Evolutionary conservation across 164 flowering plant genomes (phyloP).

Genomic region (Magnolia sinica): DNA sequence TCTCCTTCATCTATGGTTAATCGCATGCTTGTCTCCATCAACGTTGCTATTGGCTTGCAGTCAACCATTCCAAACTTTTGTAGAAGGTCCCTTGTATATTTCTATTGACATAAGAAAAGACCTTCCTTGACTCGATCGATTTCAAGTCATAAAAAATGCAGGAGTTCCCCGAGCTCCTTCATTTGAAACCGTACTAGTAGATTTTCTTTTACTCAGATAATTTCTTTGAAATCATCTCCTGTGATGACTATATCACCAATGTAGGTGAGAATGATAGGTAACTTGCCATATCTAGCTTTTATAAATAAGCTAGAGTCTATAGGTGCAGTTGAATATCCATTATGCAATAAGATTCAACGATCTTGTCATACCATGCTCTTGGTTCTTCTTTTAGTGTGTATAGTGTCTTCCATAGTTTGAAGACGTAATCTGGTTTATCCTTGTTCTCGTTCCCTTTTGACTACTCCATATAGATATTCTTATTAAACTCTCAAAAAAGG

Average conservation of each 20-base stretch:
- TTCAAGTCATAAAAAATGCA: not conserved
- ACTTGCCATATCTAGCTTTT: not conserved
- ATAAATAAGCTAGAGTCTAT: conserved; percentile 2
- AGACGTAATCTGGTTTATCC: too few species aligned
- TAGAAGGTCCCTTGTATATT: conserved; percentile 2
- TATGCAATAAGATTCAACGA: conserved; percentile 8
- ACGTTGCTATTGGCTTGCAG: not conserved
- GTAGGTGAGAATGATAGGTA: not conserved
- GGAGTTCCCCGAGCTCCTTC: conserved; percentile 6
- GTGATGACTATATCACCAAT: too few species aligned
- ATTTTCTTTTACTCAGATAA: not conserved
- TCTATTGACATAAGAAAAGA: not conserved
- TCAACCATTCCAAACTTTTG: not conserved
- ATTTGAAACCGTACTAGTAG: not conserved
- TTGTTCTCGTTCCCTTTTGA: too few species aligned
- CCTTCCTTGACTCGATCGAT: conserved; percentile 2
- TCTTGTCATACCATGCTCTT: not conserved
- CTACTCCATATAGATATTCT: too few species aligned
- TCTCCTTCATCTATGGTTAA: not conserved
- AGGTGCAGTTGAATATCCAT: conserved; percentile 1
- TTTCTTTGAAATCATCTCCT: too few species aligned
- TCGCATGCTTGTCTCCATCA: not conserved
- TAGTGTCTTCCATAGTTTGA: too few species aligned
- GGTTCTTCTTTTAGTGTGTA: too few species aligned
- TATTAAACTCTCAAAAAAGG: too few species aligned